These are phyloP conservation scores for Scheffersomyces ergatensis DNA, from an alignment of 805 yeast species.

Conservation along the genomic window DNA sequence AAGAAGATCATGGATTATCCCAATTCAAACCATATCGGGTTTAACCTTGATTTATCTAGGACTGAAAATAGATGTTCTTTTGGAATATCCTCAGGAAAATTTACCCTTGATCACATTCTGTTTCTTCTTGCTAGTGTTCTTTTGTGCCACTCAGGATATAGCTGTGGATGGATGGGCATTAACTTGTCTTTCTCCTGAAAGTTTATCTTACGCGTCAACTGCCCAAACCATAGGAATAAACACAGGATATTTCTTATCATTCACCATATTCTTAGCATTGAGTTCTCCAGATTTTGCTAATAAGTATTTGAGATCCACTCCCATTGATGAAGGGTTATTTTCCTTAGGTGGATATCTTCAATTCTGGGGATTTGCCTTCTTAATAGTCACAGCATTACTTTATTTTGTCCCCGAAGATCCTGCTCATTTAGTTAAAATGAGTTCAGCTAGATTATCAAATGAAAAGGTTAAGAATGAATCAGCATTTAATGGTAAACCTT, in stretches of 20 bases:
- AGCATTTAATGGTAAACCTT: slow-evolving; percentile 17
- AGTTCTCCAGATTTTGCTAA: slow-evolving; percentile 93
- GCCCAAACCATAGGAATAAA: slow-evolving; percentile 96
- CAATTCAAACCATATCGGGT: slow-evolving; percentile 83
- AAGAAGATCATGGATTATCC: slow-evolving; percentile 91
- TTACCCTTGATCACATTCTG: slow-evolving; percentile 59
- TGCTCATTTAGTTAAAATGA: slow-evolving; percentile 36
- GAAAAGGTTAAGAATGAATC: slow-evolving; percentile 26
- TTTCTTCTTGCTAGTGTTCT: slow-evolving; percentile 75
- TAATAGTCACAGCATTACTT: slow-evolving; percentile 63
- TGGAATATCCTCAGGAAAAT: slow-evolving; percentile 49
- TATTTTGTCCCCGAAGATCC: slow-evolving; percentile 73
- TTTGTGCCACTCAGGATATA: slow-evolving; percentile 97
- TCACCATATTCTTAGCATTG: slow-evolving; percentile 87
- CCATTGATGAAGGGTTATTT: slow-evolving; percentile 63
- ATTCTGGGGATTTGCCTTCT: slow-evolving; percentile 73
- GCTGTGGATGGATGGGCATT: slow-evolving; percentile 99
- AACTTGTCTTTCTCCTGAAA: slow-evolving; percentile 73
- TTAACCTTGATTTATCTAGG: slow-evolving; percentile 68
- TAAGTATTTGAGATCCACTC: slow-evolving; percentile 65
- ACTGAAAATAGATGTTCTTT: slow-evolving; percentile 44
- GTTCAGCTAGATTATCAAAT: slow-evolving; percentile 24
- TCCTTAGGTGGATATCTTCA: slow-evolving; percentile 72
- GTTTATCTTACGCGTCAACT: slow-evolving; percentile 89
- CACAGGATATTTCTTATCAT: slow-evolving; percentile 87